Percentiles rank a stretch among this genome's conserved stretches.
Evolutionary conservation across 768 basidiomycete genomes (phyloP).

Genomic region (Boletus fagicola): DNA sequence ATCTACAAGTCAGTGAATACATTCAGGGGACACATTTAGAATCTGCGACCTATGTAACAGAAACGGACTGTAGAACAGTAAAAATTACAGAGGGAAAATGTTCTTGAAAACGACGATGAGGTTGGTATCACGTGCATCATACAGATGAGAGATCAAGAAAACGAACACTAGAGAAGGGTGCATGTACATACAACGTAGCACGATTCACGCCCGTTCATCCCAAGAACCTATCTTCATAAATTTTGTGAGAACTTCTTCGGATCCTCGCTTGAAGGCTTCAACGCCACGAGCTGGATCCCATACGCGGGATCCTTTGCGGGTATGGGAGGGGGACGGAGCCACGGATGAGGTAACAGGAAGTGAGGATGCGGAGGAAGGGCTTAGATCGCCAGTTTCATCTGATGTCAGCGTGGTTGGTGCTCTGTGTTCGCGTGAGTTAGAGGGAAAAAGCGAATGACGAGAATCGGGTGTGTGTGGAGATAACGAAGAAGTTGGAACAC

Average conservation of each 20-base stretch:
- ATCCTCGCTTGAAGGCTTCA: conserved; percentile 82
- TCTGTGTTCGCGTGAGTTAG: conserved; percentile 11
- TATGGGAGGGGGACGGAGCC: conserved; percentile 40
- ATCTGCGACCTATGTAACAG: background rate
- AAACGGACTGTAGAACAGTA: background rate
- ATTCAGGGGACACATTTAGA: background rate
- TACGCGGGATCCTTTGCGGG: conserved; percentile 55
- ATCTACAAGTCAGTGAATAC: background rate
- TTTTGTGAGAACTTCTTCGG: conserved; percentile 81
- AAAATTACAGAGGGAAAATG: background rate
- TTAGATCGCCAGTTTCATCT: conserved; percentile 6
- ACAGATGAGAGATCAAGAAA: conserved; percentile 1
- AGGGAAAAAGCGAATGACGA: conserved; percentile 14
- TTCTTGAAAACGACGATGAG: background rate
- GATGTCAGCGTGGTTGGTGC: conserved; percentile 7
- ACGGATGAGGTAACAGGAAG: conserved; percentile 53
- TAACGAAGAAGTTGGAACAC: conserved; percentile 1
- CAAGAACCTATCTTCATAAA: conserved; percentile 79
- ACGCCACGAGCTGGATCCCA: conserved; percentile 88
- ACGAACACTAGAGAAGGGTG: background rate
- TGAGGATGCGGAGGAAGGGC: conserved; percentile 10
- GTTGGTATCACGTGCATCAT: background rate
- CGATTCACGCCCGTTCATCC: conserved; percentile 45
- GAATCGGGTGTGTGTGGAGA: conserved; percentile 16
- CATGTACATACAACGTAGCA: background rate